phyloP scores from a whole-genome alignment of 108 stramenopile genomes.

The Fragilariopsis cylindrus region DNA sequence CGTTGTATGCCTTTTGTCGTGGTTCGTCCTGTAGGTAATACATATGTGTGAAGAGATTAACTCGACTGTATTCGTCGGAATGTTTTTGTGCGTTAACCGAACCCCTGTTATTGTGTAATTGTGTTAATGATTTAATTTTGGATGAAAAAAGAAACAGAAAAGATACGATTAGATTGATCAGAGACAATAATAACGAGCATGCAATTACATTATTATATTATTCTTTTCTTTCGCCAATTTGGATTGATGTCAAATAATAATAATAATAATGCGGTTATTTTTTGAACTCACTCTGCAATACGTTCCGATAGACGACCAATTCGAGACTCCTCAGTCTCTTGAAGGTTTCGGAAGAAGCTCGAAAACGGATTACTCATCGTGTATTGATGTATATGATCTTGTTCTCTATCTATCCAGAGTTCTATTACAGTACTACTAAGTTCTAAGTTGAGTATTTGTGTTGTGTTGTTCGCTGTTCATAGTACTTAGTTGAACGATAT shows the following conservation, averaged over 20 bases:
- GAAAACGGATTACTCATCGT: background rate
- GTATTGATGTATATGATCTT: no score
- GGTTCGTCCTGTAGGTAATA: constrained; percentile 42
- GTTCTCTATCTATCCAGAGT: no score
- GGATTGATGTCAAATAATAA: background rate
- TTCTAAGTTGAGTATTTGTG: no score
- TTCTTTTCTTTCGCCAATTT: no score
- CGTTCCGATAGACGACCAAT: constrained; percentile 40
- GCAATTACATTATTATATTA: no score
- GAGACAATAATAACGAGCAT: background rate
- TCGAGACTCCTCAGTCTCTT: constrained; percentile 37
- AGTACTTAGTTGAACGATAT: no score
- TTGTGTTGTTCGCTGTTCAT: no score
- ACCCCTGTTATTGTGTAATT: constrained; percentile 31
- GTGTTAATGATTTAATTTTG: background rate
- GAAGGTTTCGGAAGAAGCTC: constrained; percentile 22
- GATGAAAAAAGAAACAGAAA: background rate
- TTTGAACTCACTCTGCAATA: constrained; percentile 36
- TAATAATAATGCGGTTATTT: background rate
- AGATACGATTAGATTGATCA: background rate
- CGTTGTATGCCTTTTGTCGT: constrained; percentile 46
- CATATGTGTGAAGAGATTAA: constrained; percentile 40
- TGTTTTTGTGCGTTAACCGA: constrained; percentile 65
- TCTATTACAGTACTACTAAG: no score
- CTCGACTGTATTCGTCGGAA: constrained; percentile 55